Evolutionary conservation across 2,329 filamentous ascomycete genomes (phyloP), one percentile per base, ranked within the genome.

Genomic region (Chaetomium sp.): DNA sequence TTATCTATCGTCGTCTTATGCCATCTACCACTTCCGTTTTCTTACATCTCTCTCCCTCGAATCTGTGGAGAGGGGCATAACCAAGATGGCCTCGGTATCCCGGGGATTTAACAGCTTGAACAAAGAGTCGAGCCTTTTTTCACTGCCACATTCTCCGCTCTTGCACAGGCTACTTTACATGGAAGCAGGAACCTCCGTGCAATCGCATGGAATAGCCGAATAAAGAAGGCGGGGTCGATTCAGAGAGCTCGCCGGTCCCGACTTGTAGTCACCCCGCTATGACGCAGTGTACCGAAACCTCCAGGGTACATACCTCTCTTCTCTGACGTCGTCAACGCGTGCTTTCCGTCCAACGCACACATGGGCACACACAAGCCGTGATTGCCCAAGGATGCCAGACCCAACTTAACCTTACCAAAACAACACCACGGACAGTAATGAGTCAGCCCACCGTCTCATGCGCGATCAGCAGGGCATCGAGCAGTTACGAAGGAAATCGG

Each of bases 221-320:
- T 3, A 23, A 23, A 47, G 45, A 62, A 35, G 27, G 29, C 58
- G 56, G 53, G 53, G 47, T 50, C 25, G 33, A 21, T 10, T 2
- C 19, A 1, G 27, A 25, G 35, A 23, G 33, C n/a, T 21, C n/a
- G 8, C n/a, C n/a, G 16, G 33, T 42, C 13, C 19, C 23, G 54
- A 12, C 9, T 23, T 12, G 63, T 29, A 54, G 31, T 59, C 60
- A 27, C 60, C 64, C 64, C 64, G 50, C 64, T 51, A 65, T 65
- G 64, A 65, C 64, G 64, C 60, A 62, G 60, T 42, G 55, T 25
- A 31, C 7, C 21, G 42, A 6, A 38, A 60, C 50, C 12, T 2
- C 13, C 21, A 59, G 31, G 49, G 38, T 49, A 63, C 54, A 19
- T 38, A 63, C 54, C 25, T 38, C 13, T 38, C 13, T n/a, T 42